Evolutionary conservation across 2,329 filamentous ascomycete genomes (phyloP).

Genomic region (Beauveria rudraprayagi): DNA sequence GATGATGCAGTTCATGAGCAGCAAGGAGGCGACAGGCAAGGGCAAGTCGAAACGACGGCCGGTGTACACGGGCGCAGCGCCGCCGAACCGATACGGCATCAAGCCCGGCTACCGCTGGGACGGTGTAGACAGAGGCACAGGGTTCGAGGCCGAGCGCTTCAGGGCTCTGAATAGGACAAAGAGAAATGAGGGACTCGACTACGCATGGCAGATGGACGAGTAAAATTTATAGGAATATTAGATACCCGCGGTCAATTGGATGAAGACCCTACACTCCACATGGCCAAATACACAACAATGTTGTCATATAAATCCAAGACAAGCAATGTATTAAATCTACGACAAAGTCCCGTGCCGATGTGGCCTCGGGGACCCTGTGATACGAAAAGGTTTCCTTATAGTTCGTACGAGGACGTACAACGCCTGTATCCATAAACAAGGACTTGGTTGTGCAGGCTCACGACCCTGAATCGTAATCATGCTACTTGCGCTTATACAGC

Average conservation of each 20-base stretch:
- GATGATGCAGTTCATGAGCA: conserved; percentile 67
- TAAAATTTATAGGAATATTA: conserved; percentile 30
- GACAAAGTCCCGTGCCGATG: not conserved
- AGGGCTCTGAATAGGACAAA: conserved; percentile 72
- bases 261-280: not conserved
- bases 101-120: conserved; percentile 92
- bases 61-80: conserved; percentile 68
- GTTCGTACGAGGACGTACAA: not conserved
- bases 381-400: no score
- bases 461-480: not conserved
- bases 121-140: conserved; percentile 87
- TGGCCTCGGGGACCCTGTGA: not conserved
- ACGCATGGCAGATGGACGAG: conserved; percentile 95
- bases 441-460: not conserved
- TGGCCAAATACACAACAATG: no score
- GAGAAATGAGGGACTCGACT: conserved; percentile 72
- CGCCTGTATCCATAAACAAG: not conserved
- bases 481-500: conserved; percentile 26
- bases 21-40: conserved; percentile 31
- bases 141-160: conserved; percentile 90
- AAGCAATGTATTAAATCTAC: not conserved
- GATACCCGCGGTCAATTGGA: conserved; percentile 1
- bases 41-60: conserved; percentile 43
- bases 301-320: not conserved
- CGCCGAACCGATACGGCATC: conserved; percentile 92